Evolutionary conservation across 2,329 filamentous ascomycete genomes (phyloP), one percentile per base, ranked within the genome.

Genomic region (Aureobasidium vineae): DNA sequence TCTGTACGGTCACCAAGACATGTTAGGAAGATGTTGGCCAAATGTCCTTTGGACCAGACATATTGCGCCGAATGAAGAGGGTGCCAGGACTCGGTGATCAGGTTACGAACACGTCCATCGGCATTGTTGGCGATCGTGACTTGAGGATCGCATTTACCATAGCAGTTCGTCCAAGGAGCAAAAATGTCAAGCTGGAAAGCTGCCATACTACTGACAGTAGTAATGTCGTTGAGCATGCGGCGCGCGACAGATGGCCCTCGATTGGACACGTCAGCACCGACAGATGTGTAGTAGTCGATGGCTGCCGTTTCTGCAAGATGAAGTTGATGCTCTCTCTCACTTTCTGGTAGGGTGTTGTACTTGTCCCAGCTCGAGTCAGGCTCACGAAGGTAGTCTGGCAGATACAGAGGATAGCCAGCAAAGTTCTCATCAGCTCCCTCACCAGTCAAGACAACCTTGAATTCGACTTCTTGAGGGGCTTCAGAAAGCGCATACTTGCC

Each of bases 401-500:
- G 70, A 65, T 82, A 82, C 54, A 77, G 74, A 0, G 77, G 73
- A 68, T 86, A 86, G 36, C 84, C 84, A 2, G 76, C 80, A 70
- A 86, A 86, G 60, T 81, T 77, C 74, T 86, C 84, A 68, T 86
- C 84, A 8, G 72, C 72, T 23, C 71, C 72, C 61, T 73, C 72
- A 41, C 79, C 80, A 0, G 83, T 85, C 4, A 86, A 74, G 2
- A 86, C 80, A 5, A 85, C 84, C 67, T 84, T 84, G 71, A 82
- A 78, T 8, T 83, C 83, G 11, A 78, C 73, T 45, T 81, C 75
- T 15, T 74, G 77, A 0, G 81, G 77, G 0, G 82, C 70, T 33
- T 78, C 77, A 0, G 54, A 82, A 3, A 86, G 76, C n/a, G 79
- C 78, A 67, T 79, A 82, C 68, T 84, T 84, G 31, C 79, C 83